Evolutionary conservation across 345 rosid species (phyloP), one percentile per base, ranked within the genome.

Genomic region (Draba incana): DNA sequence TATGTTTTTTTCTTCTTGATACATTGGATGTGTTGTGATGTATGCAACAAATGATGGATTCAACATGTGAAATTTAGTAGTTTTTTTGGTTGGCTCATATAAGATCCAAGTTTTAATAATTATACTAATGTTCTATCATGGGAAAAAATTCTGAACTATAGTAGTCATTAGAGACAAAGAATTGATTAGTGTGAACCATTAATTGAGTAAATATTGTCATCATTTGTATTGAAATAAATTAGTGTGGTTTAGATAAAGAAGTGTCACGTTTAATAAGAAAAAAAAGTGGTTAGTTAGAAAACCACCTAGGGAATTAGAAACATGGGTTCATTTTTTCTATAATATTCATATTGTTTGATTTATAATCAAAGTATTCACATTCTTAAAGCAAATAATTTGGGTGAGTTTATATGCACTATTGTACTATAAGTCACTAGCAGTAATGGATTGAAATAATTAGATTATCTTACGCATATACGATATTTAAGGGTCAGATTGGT

Each of bases 1-100:
- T 55, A 4, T 75, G 78, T 47, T 75, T 75, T 74, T 49, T 62
- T 68, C 65, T 68, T 68, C 69, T 54, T 48, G 42, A 56, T 75
- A 23, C 78, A 68, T 39, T 75, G 78, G 64, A 74, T 52, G 27
- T 74, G 78, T 47, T 67, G 64, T 61, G 16, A 27, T 12, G 2
- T 35, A 16, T 10, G 52, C 61, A 52, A 48, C 30, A 58, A 0
- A 46, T 14, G 31, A 62, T 61, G 78, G 74, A 62, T 48, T 62
- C 44, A 31, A 56, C 78, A 75, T 68, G 78, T 75, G 78, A 68
- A 61, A 9, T 53, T 54, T 61, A 44, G 27, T 45, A 13, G 58
- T 54, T 31, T 5, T 31, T 31, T 55, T 35, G 62, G 60, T 25
- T 67, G 44, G 72, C 46, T 61, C 37, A 4, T 59, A 53, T 52